Evolutionary conservation across 1,139 yeast species (phyloP), one percentile per base, ranked within the genome.

Genomic region (Yamadazyma siamensis): DNA sequence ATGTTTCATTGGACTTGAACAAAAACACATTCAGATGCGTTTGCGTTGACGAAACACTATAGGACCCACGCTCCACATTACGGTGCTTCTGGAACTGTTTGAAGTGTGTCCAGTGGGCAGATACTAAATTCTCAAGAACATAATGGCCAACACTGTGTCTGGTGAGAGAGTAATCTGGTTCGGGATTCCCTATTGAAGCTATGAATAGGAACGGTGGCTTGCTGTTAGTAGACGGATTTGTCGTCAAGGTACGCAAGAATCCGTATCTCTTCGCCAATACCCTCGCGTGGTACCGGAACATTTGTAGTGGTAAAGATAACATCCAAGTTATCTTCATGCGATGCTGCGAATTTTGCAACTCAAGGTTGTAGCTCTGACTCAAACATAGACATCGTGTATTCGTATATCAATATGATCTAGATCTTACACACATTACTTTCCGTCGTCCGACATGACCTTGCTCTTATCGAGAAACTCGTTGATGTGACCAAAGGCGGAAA

Each of bases 111-210:
- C 65, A 56, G 32, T 48, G 45, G 7, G 44, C 39, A 3, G 45
- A 41, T 3, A 53, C 49, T 10, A 71, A 39, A 42, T 43, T 50
- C 28, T 67, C 63, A 33, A 75, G 46, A 17, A 78, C 62, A 32
- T 64, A 52, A 46, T 81, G 86, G 2, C 95, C 96, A 0, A 80
- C 85, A 40, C 80, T 85, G 49, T 87, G 96, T 27, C 95, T 64
- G 0, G 95, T 83, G 5, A 65, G 65, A 11, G 56, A 54, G 45
- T 74, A 84, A 28, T 63, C 56, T 0, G 77, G 69, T 32, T 80
- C 87, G 0, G 95, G 95, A 48, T 87, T 87, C 0, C 95, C 95
- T 3, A 87, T 61, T 0, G 91, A 83, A 5, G 80, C 75, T 7
- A 78, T 46, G 40, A 71, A 48, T 5, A 71, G 29, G 27, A 53